Conservation (phyloP, 257 asterid species). For the Plectranthus barbatus region DNA sequence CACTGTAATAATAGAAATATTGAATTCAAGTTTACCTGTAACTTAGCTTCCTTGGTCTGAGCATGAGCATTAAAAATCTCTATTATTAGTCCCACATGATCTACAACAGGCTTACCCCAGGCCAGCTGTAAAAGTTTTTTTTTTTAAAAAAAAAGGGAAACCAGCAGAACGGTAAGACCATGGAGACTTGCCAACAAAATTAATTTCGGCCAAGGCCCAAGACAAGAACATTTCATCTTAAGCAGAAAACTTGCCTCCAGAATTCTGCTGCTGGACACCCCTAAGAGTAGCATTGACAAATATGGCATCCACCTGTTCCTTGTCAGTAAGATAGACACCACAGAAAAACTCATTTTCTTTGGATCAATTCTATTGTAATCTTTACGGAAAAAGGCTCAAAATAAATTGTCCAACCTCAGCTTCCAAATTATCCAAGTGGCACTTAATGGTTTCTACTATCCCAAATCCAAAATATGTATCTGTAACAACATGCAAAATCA, state of each 20-base stretch:
- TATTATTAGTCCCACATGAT: conserved; percentile 85
- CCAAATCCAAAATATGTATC: conserved; percentile 85
- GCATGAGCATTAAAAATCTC: conserved; percentile 98
- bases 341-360: too few relatives aligned
- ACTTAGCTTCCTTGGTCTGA: conserved; percentile 93
- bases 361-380: too few relatives aligned
- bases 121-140: conserved; percentile 35
- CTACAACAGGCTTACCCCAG: conserved; percentile 92
- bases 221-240: conserved; percentile 7
- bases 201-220: neutral
- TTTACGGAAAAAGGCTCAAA: conserved; percentile 1
- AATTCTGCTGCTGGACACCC: conserved; percentile 86
- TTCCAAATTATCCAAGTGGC: conserved; percentile 64
- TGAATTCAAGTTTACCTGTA: conserved; percentile 49
- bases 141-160: conserved; percentile 8
- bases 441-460: conserved; percentile 63
- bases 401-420: conserved; percentile 40
- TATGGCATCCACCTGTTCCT: conserved; percentile 78
- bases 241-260: conserved; percentile 55
- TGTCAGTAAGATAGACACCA: conserved; percentile 22
- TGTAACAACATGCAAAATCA: conserved; percentile 23
- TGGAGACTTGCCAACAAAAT: neutral
- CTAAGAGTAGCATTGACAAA: conserved; percentile 82
- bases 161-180: neutral
- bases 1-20: neutral